phyloP scores from a whole-genome alignment of 306 rosid genomes.

The Purshia tridentata region DNA sequence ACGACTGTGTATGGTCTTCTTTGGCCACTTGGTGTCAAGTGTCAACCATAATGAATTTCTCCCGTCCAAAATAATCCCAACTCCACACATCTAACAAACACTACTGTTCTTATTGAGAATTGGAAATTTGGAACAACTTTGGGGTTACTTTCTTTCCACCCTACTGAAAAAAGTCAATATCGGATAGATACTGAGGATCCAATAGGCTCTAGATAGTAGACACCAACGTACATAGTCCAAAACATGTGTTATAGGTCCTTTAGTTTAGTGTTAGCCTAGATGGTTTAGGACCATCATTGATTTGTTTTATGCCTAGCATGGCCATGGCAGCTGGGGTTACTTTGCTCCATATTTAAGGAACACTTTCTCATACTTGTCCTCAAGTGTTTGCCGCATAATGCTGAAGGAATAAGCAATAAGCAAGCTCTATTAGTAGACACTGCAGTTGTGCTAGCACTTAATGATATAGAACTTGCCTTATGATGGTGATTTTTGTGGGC shows the following conservation, averaged over 20 bases:
- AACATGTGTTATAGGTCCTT: background rate
- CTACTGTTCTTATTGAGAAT: too few species aligned
- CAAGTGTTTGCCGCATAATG: background rate
- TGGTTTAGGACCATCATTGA: conserved; percentile 6
- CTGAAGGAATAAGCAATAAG: background rate
- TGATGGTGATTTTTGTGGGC: conserved; percentile 11
- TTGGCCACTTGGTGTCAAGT: background rate
- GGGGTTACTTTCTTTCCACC: too few species aligned
- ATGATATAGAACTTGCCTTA: background rate
- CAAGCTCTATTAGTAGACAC: background rate
- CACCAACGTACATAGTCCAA: background rate
- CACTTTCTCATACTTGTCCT: conserved; percentile 8
- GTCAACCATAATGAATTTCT: background rate
- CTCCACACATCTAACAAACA: background rate
- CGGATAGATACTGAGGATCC: too few species aligned
- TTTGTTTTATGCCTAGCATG: conserved; percentile 2
- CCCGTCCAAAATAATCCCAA: background rate
- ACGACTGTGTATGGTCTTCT: background rate
- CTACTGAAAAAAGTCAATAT: too few species aligned
- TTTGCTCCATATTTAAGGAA: conserved; percentile 28
- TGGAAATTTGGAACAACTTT: too few species aligned
- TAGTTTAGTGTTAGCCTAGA: background rate
- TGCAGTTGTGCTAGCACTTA: background rate
- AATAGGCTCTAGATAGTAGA: too few species aligned
- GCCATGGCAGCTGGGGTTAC: conserved; percentile 29